These are phyloP conservation scores for Fusarium lyarnte DNA, from an alignment of 2,329 filamentous ascomycete genomes.

Conservation along the genomic window DNA sequence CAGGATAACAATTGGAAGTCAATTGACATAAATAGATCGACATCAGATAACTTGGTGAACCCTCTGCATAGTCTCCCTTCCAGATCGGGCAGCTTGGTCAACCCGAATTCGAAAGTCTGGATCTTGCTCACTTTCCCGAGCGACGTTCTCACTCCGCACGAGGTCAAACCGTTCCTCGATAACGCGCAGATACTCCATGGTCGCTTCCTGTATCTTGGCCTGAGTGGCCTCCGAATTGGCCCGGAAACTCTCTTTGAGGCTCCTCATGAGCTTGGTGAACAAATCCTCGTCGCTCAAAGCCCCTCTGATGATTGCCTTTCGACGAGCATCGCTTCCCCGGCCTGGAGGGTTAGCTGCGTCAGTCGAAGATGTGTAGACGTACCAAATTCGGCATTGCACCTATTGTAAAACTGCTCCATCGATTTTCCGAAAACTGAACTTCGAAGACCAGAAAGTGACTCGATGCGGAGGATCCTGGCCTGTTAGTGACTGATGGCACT, in stretches of 20 bases:
- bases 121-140: slow-evolving; percentile 50
- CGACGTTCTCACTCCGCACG: slow-evolving; percentile 50
- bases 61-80: slow-evolving; percentile 4
- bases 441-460: slow-evolving; percentile 48
- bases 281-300: slow-evolving; percentile 40
- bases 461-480: slow-evolving; percentile 46
- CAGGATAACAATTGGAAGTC: not conserved
- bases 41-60: not conserved
- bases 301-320: slow-evolving; percentile 48
- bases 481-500: not conserved
- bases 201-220: slow-evolving; percentile 12
- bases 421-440: slow-evolving; percentile 51
- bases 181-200: slow-evolving; percentile 38
- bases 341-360: slow-evolving; percentile 37
- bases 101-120: slow-evolving; percentile 48
- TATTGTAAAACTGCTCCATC: slow-evolving; percentile 50
- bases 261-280: slow-evolving; percentile 45
- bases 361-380: not conserved
- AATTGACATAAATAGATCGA: not conserved
- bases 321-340: slow-evolving; percentile 44
- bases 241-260: slow-evolving; percentile 39
- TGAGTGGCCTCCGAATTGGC: slow-evolving; percentile 37
- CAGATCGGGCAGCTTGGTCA: slow-evolving; percentile 4
- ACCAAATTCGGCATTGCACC: slow-evolving; percentile 48
- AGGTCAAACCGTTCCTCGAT: slow-evolving; percentile 49